Conservation (phyloP, 352 stramenopile species). For the Elongisporangium prolatum region DNA sequence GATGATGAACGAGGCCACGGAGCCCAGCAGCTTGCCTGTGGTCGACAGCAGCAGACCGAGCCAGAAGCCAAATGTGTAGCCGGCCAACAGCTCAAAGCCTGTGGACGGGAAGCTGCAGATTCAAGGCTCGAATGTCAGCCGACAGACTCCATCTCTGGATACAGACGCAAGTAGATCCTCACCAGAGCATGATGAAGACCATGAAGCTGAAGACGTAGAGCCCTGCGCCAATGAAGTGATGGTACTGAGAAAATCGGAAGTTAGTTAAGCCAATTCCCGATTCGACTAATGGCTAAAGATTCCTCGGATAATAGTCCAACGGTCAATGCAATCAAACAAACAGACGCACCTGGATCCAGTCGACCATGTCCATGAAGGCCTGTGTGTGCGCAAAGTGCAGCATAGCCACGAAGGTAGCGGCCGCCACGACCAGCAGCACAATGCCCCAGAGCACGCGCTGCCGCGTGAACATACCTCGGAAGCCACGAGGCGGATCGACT, state of each 20-base stretch:
- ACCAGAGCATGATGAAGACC: constrained; percentile 49
- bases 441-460: constrained; percentile 1
- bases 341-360: constrained; percentile 36
- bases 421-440: constrained; percentile 13
- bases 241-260: constrained; percentile 9
- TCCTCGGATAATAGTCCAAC: background rate
- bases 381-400: constrained; percentile 40
- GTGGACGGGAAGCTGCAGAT: constrained; percentile 64
- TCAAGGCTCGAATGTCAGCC: background rate
- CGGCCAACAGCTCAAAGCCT: constrained; percentile 68
- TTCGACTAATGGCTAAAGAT: constrained; percentile 1
- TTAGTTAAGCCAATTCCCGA: background rate
- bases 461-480: background rate
- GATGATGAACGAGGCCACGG: constrained; percentile 61
- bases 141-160: background rate
- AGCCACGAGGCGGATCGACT: background rate
- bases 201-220: constrained; percentile 45
- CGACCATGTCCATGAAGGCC: constrained; percentile 38
- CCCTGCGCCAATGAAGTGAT: constrained; percentile 32
- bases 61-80: constrained; percentile 80
- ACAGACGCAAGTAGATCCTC: background rate
- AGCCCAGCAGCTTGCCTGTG: constrained; percentile 62
- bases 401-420: constrained; percentile 14
- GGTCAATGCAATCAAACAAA: background rate
- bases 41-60: constrained; percentile 57